Percentiles rank a stretch among this genome's conserved stretches.
phyloP scores from a whole-genome alignment of 164 flowering plant genomes.

The Tinospora cordifolia region DNA sequence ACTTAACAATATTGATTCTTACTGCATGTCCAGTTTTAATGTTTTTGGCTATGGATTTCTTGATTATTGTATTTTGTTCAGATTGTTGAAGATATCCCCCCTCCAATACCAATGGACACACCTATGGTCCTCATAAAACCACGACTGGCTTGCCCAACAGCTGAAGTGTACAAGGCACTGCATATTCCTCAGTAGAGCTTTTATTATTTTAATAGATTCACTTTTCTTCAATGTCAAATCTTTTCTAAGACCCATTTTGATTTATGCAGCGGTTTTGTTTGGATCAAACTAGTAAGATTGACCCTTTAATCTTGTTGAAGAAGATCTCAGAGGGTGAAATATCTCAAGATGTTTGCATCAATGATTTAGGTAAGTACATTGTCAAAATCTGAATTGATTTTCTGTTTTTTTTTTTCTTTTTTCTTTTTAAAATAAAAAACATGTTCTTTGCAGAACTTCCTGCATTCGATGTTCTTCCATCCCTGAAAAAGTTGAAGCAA shows the following conservation, averaged over 20 bases:
- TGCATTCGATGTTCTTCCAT: conserved; percentile 89
- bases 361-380: conserved; percentile 68
- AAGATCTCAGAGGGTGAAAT: conserved; percentile 58
- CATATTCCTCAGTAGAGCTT: conserved; percentile 2
- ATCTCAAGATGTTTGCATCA: conserved; percentile 86
- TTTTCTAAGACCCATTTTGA: conserved; percentile 11
- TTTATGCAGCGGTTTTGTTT: conserved; percentile 51
- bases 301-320: conserved; percentile 67
- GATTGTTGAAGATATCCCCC: conserved; percentile 69
- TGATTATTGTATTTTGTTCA: conserved; percentile 18
- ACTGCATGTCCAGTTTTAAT: background rate
- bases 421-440: background rate
- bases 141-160: conserved; percentile 79
- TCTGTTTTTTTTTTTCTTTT: background rate
- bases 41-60: conserved; percentile 6
- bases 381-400: background rate
- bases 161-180: conserved; percentile 86
- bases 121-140: conserved; percentile 98
- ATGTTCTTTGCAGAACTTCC: conserved; percentile 58
- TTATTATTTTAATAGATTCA: background rate
- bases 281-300: conserved; percentile 66
- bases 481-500: conserved; percentile 72
- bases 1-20: background rate
- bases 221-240: conserved; percentile 1
- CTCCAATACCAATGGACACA: conserved; percentile 58